These are phyloP conservation scores for Melastoma malabathricum DNA, from an alignment of 345 rosid species.

Conservation along the genomic window DNA sequence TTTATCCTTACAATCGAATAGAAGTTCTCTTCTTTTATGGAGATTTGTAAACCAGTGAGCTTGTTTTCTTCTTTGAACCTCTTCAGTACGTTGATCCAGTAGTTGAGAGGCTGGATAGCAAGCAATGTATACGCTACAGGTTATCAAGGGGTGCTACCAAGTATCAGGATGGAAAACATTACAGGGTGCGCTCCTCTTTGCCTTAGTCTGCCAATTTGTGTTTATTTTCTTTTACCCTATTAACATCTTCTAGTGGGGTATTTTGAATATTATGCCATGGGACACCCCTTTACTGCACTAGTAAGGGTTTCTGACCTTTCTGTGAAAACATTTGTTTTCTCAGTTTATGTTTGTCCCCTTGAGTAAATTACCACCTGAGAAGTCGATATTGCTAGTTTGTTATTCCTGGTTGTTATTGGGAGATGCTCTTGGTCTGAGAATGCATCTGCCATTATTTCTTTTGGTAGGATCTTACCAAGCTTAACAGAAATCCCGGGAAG, in stretches of 20 bases:
- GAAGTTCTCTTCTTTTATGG: neutral
- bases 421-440: neutral
- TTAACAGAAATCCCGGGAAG: slow-evolving; percentile 74
- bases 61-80: slow-evolving; percentile 8
- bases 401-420: too few species aligned
- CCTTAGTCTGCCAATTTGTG: too few species aligned
- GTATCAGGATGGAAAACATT: slow-evolving; percentile 85
- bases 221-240: too few species aligned
- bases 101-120: slow-evolving; percentile 78
- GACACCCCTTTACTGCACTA: too few species aligned
- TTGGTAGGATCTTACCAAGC: slow-evolving; percentile 92
- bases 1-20: neutral
- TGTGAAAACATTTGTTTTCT: too few species aligned
- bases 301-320: too few species aligned
- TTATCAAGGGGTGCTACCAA: slow-evolving; percentile 75
- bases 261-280: too few species aligned
- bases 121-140: slow-evolving; percentile 47
- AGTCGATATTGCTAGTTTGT: too few species aligned
- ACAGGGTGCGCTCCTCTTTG: slow-evolving; percentile 33
- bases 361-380: too few species aligned
- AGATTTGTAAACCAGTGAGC: neutral
- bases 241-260: too few species aligned
- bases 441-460: slow-evolving; percentile 1
- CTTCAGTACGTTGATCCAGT: slow-evolving; percentile 74
- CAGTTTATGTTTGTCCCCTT: too few species aligned